These are phyloP conservation scores for Agaricus blazei DNA, from an alignment of 768 basidiomycete genomes.

Conservation along the genomic window DNA sequence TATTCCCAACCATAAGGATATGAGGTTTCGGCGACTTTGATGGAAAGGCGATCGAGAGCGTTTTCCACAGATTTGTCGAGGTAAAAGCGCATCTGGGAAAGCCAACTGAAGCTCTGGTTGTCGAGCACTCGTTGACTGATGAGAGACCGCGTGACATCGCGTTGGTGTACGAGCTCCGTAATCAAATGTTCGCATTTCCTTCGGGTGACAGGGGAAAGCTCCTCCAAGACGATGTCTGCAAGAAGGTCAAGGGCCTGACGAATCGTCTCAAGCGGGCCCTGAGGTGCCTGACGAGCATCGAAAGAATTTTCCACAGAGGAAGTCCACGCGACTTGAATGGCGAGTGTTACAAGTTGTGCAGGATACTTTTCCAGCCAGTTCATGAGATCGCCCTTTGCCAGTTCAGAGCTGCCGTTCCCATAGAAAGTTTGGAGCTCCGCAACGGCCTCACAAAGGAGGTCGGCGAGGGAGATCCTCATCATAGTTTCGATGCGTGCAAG, in stretches of 20 bases:
- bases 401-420: slow-evolving; percentile 44
- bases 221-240: slow-evolving; percentile 93
- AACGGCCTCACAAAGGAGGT: slow-evolving; percentile 75
- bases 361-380: slow-evolving; percentile 92
- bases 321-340: slow-evolving; percentile 95
- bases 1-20: slow-evolving; percentile 99
- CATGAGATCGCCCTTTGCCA: slow-evolving; percentile 70
- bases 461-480: slow-evolving; percentile 88
- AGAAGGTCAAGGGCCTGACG: slow-evolving; percentile 85
- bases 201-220: slow-evolving; percentile 85
- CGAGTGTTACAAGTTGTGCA: slow-evolving; percentile 94
- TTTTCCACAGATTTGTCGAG: slow-evolving; percentile 67
- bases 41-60: slow-evolving; percentile 73
- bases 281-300: slow-evolving; percentile 48
- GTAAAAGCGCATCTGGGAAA: slow-evolving; percentile 99
- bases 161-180: slow-evolving; percentile 96
- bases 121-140: slow-evolving; percentile 61
- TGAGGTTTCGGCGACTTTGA: slow-evolving; percentile 83
- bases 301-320: slow-evolving; percentile 70
- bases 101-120: slow-evolving; percentile 79
- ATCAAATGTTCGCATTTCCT: slow-evolving; percentile 98
- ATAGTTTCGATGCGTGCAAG: slow-evolving; percentile 85
- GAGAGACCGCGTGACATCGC: slow-evolving; percentile 86
- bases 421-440: slow-evolving; percentile 79
- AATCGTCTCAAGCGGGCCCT: slow-evolving; percentile 68